Evolutionary conservation across 805 yeast species (phyloP), one percentile per base, ranked within the genome.

Genomic region (Cephaloascus fragrans): DNA sequence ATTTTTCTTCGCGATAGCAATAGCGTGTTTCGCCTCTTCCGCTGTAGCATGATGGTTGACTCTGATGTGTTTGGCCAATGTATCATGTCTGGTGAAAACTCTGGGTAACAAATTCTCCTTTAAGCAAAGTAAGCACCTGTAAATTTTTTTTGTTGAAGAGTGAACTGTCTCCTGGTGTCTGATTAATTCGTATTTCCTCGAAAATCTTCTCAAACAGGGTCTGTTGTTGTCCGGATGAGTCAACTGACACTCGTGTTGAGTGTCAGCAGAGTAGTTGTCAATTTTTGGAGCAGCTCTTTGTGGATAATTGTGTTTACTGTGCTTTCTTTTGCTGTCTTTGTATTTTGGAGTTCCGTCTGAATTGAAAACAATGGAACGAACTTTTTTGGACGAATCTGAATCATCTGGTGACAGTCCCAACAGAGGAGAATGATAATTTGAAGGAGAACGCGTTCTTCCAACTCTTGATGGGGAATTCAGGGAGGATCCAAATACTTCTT

Each of bases 101-200:
- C 72, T 50, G 4, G 72, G 72, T 1, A 70, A 71, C 12, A 63
- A 57, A 42, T 61, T 62, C 40, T 61, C 67, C 41, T 64, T 67
- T 18, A 65, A 68, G 47, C 72, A 67, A 9, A 67, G 71, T 48
- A 47, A 65, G 44, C 72, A 67, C 41, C 66, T 66, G 55, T 64
- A 67, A 29, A 67, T 50, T 44, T 64, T 66, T 48, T 67, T 67
- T 55, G 64, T 64, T 41, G 63, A 64, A 2, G 69, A 61, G 43
- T 67, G 72, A 26, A 67, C 71, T 1, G 72, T 67, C 40, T 67
- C 71, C 43, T 66, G 71, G 45, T 67, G 72, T 41, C 72, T 53
- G 15, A 64, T 67, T 40, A 67, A 57, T 47, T 67, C 72, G 42
- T 67, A 67, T 44, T 66, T 66, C 38, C 72, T 51, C 18, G 70